Evolutionary conservation across 2,329 filamentous ascomycete genomes (phyloP).

Genomic region (Penicillium glabrum): DNA sequence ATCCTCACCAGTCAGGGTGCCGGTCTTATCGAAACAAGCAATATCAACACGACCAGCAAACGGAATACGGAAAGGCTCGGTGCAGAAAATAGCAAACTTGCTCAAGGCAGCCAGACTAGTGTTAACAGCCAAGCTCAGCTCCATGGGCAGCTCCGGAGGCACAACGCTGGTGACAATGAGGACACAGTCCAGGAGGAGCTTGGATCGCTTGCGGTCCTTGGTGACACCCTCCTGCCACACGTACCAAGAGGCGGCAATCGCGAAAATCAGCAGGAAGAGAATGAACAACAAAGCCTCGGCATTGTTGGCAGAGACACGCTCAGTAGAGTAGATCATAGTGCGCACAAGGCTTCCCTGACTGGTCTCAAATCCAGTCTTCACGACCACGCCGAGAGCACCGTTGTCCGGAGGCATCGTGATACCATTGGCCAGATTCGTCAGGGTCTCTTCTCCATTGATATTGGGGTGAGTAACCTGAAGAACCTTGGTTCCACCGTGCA

Average conservation of each 20-base stretch:
- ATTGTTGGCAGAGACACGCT: slow-evolving; percentile 98
- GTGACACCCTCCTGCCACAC: slow-evolving; percentile 96
- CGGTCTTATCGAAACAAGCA: slow-evolving; percentile 98
- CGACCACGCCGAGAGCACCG: slow-evolving; percentile 88
- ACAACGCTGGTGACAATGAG: slow-evolving; percentile 98
- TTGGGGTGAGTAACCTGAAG: slow-evolving; percentile 90
- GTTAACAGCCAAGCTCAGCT: slow-evolving; percentile 94
- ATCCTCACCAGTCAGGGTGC: slow-evolving; percentile 93
- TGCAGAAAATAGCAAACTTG: slow-evolving; percentile 97
- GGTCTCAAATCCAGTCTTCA: slow-evolving; percentile 98
- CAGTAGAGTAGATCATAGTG: slow-evolving; percentile 99
- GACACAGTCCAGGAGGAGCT: slow-evolving; percentile 93
- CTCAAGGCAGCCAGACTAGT: slow-evolving; percentile 92
- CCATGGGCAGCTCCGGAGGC: slow-evolving; percentile 97
- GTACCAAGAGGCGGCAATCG: slow-evolving; percentile 96
- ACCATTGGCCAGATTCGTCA: slow-evolving; percentile 69
- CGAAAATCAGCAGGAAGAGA: slow-evolving; percentile 92
- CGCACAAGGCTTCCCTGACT: slow-evolving; percentile 96
- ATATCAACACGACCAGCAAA: slow-evolving; percentile 94
- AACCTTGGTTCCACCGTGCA: slow-evolving; percentile 97
- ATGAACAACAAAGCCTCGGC: slow-evolving; percentile 96
- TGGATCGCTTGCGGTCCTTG: slow-evolving; percentile 93
- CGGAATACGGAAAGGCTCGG: slow-evolving; percentile 96
- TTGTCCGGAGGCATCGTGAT: slow-evolving; percentile 86
- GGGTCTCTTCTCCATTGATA: slow-evolving; percentile 62